phyloP scores from a whole-genome alignment of 345 rosid species.

The Gossypium bickii region DNA sequence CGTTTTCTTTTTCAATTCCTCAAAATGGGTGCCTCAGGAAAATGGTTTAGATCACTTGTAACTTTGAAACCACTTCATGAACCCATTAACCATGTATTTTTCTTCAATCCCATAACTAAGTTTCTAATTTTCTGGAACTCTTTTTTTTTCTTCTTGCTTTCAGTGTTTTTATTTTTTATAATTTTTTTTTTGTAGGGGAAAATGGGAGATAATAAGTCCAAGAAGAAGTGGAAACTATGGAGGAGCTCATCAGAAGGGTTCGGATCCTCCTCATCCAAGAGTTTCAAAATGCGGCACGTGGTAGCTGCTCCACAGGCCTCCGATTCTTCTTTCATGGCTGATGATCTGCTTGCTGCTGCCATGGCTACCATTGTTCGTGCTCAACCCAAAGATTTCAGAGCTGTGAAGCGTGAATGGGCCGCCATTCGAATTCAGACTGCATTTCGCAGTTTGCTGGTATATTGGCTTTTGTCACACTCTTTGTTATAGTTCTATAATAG shows the following conservation, averaged over 20 bases:
- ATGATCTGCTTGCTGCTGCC: slow-evolving; percentile 50
- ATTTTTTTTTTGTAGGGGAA: slow-evolving; percentile 34
- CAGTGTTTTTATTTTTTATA: background rate
- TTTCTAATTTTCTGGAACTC: background rate
- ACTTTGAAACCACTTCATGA: slow-evolving; percentile 37
- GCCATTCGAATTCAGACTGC: slow-evolving; percentile 85
- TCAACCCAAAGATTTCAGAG: slow-evolving; percentile 65
- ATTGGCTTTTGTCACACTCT: slow-evolving; percentile 6
- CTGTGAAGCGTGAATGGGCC: slow-evolving; percentile 78
- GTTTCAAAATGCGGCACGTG: slow-evolving; percentile 34
- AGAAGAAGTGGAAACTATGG: slow-evolving; percentile 92
- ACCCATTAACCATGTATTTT: slow-evolving; percentile 38
- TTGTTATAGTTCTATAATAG: background rate
- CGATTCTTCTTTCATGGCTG: slow-evolving; percentile 43
- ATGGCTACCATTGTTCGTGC: slow-evolving; percentile 78
- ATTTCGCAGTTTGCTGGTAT: slow-evolving; percentile 72
- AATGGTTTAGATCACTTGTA: slow-evolving; percentile 65
- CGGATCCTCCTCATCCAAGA: slow-evolving; percentile 37
- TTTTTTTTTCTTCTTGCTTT: background rate
- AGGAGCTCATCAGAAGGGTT: slow-evolving; percentile 72
- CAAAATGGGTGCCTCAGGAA: slow-evolving; percentile 69
- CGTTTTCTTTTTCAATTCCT: slow-evolving; percentile 9
- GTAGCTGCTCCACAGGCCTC: slow-evolving; percentile 49
- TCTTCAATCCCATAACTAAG: background rate
- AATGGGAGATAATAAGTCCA: slow-evolving; percentile 37